Evolutionary conservation across 2,329 filamentous ascomycete species (phyloP), one percentile per base, ranked within the genome.

Genomic region (Fusarium sp.): DNA sequence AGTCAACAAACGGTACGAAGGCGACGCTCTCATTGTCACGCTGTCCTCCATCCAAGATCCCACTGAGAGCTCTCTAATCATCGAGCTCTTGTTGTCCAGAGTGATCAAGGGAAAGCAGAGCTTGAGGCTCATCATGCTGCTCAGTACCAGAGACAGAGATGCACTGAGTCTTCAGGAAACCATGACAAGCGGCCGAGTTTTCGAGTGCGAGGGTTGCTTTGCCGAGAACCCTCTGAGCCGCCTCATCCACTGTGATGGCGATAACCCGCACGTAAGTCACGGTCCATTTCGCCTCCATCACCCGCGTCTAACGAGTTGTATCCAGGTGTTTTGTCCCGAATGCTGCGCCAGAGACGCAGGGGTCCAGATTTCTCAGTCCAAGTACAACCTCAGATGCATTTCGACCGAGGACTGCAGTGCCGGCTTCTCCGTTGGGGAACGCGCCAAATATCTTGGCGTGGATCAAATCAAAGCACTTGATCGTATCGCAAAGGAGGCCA

Each of bases 121-220:
- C 1, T 6, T 14, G 3, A 22, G 79, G 10, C n/a, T 33, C 11
- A 79, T 3, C 70, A 75, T 1, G 79, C 78, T 9, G 79, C 42
- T 22, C 2, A 7, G 3, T 14, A 22, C 20, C 11, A 44, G 64
- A 14, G 9, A 75, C 7, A 72, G 73, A 1, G 79, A 89, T 67
- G 73, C 81, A 31, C 73, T 74, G 1, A 88, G 89, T 60, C 70
- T 85, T 14, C 73, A 76, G 10, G 67, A 69, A n/a, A 86, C 88
- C 24, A 82, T 82, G 67, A 82, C 77, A 2, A 81, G 84, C 6
- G 89, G 91, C 1, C 85, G 88, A 20, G 84, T 92, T 44, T 81
- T 85, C 12, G 93, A 96, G 74, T 97, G 92, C 75, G 87, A 87
- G 49, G 94, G 93, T 77, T 97, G 94, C 81, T 96, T 89, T 77